phyloP scores from a whole-genome alignment of 495 filamentous ascomycete species.

The Aspergillus conjunctus region DNA sequence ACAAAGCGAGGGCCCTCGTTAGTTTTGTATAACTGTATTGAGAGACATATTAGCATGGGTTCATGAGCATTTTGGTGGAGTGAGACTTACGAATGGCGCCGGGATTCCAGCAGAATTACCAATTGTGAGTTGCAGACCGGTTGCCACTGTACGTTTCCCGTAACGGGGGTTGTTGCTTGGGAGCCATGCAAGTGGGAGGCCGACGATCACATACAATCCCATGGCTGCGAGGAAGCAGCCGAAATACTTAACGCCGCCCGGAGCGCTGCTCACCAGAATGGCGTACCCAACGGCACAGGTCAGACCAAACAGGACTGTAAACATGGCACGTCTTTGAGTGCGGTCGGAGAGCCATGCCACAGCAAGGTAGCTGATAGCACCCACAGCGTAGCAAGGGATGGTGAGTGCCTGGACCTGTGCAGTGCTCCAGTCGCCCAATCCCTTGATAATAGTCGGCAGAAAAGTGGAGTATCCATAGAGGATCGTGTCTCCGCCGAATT shows the following conservation, averaged over 20 bases:
- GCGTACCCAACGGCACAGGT: constrained; percentile 3
- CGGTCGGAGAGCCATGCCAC: constrained; percentile 45
- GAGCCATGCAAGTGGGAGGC: constrained; percentile 49
- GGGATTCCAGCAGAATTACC: constrained; percentile 52
- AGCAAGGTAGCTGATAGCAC: constrained; percentile 45
- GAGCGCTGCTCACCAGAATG: constrained; percentile 35
- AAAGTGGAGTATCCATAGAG: constrained; percentile 64
- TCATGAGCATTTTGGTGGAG: background rate
- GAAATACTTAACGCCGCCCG: constrained; percentile 53
- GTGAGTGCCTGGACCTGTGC: constrained; percentile 48
- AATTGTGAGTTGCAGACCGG: constrained; percentile 60
- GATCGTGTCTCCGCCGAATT: constrained; percentile 57
- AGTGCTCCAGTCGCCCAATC: constrained; percentile 52
- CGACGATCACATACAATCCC: constrained; percentile 32
- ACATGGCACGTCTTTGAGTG: constrained; percentile 17
- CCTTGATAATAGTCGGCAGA: constrained; percentile 56
- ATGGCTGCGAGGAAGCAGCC: constrained; percentile 55
- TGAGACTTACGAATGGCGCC: constrained; percentile 17
- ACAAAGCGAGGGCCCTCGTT: constrained; percentile 16
- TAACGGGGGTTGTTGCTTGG: constrained; percentile 61
- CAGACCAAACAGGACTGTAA: constrained; percentile 30
- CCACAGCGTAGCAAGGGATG: constrained; percentile 47
- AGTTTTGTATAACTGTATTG: constrained; percentile 11
- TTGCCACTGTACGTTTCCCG: constrained; percentile 55
- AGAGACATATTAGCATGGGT: background rate